These are phyloP conservation scores for Spergularia bocconei DNA, from an alignment of 148 eudicot species.

Conservation along the genomic window DNA sequence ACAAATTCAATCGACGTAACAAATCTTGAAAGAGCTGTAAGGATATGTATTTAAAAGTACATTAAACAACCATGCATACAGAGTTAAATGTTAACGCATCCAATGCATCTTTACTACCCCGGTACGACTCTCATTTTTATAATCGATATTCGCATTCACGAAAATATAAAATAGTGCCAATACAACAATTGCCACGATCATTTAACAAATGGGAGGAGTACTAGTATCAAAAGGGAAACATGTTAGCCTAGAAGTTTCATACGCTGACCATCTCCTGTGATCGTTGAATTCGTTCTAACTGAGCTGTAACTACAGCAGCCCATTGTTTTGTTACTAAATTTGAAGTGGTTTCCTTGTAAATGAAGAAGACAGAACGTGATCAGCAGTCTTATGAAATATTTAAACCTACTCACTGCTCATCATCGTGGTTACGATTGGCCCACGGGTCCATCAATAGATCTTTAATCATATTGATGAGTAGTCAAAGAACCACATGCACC, in stretches of 20 bases:
- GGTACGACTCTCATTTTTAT: not conserved
- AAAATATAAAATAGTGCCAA: not conserved
- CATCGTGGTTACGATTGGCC: no score
- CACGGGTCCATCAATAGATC: no score
- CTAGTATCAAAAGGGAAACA: not conserved
- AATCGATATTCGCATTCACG: not conserved
- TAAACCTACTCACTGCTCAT: no score
- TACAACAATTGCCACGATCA: conserved; percentile 14
- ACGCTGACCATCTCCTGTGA: conserved; percentile 18
- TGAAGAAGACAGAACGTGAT: not conserved
- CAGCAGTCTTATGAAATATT: no score
- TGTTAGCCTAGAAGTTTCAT: conserved; percentile 13
- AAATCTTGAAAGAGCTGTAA: not conserved
- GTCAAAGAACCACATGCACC: no score
- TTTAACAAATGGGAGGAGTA: conserved; percentile 6
- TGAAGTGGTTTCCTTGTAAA: not conserved
- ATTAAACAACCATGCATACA: conserved; percentile 16
- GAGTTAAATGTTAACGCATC: conserved; percentile 4
- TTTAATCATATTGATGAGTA: no score
- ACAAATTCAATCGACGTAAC: not conserved
- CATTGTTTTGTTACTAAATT: not conserved
- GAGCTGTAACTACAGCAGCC: not conserved
- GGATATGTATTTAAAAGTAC: not conserved
- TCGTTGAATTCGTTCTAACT: conserved; percentile 12
- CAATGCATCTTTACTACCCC: conserved; percentile 1